Base-by-base conservation (phyloP, 169 alveolate species). In the Cyclospora cayetanensis region DNA sequence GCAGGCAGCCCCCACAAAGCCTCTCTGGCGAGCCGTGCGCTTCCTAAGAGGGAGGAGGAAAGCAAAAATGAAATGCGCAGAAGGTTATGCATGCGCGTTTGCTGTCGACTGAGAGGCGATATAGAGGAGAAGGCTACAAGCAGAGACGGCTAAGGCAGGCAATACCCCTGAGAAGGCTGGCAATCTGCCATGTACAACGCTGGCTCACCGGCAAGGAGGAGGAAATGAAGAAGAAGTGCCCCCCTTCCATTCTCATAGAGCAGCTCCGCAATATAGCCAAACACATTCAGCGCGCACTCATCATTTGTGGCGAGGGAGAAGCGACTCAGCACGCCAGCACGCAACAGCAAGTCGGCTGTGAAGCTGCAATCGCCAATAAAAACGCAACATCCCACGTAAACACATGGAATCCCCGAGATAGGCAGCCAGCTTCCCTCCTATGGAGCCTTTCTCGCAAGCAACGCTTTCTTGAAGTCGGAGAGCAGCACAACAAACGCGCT, bases 301-400 rank as follows among this genome's bases (percentile, higher is more conserved):
- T 12, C 52, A 25, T 46, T 63, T 18, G 37, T 46, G 11, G 18
- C 63, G 25, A 42, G 11, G 50, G 39, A 31, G 41, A 41, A 41
- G 85, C 39, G 55, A 27, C 25, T 39, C 39, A 74, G 63, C 1
- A 74, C 65, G 39, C 85, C 85, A 22, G 39, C 39, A 5, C 85
- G 85, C 85, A 18, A 39, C 85, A 74, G 31, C 85, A 74, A 41
- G 35, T 74, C 85, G 1, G 65, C 11, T n/a, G 39, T 74, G 39
- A 74, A 74, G 65, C 85, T 74, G 85, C 31, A n/a, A 41, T 12
- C 1, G 43, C 31, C n/a, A 65, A 11, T 20, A 31, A n/a, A 60
- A 22, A 11, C 34, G 9, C 12, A 4, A 5, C 72, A 11, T 46
- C 60, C 60, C n/a, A 46, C 9, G 18, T 18, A 46, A 18, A 46